phyloP scores from a whole-genome alignment of 1,284 basidiomycete genomes.

The Cryptococcus sp. region DNA sequence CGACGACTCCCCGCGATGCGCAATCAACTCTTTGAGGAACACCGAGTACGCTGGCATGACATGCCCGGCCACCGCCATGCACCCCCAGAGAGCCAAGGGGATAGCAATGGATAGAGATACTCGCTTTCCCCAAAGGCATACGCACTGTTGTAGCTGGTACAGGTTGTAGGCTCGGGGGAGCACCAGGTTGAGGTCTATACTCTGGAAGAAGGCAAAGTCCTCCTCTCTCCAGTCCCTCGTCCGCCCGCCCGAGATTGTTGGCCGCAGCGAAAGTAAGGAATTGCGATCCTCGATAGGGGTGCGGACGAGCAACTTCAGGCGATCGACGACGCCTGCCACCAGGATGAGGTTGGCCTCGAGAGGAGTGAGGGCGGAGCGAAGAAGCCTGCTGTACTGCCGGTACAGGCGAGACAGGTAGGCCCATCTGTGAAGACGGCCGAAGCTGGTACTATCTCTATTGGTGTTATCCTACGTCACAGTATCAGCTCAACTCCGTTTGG shows the following conservation, averaged over 20 bases:
- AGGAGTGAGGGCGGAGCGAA: constrained; percentile 1
- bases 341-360: constrained; percentile 17
- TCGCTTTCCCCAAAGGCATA: constrained; percentile 23
- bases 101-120: constrained; percentile 11
- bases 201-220: constrained; percentile 19
- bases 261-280: constrained; percentile 6
- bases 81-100: constrained; percentile 20
- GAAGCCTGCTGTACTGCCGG: constrained; percentile 8
- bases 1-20: constrained; percentile 4
- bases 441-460: constrained; percentile 5
- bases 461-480: neutral
- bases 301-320: constrained; percentile 12
- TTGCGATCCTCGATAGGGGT: constrained; percentile 13
- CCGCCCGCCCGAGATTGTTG: constrained; percentile 5
- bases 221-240: constrained; percentile 12
- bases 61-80: constrained; percentile 11
- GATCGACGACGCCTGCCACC: constrained; percentile 13
- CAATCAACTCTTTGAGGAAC: constrained; percentile 12
- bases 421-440: constrained; percentile 19
- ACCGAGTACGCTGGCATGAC: constrained; percentile 11
- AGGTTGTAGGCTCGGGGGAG: constrained; percentile 25
- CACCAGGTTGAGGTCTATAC: constrained; percentile 22
- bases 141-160: constrained; percentile 31
- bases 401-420: constrained; percentile 4
- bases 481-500: neutral